Conservation (phyloP, 2,329 filamentous ascomycete species). For the Xylaria sp. region DNA sequence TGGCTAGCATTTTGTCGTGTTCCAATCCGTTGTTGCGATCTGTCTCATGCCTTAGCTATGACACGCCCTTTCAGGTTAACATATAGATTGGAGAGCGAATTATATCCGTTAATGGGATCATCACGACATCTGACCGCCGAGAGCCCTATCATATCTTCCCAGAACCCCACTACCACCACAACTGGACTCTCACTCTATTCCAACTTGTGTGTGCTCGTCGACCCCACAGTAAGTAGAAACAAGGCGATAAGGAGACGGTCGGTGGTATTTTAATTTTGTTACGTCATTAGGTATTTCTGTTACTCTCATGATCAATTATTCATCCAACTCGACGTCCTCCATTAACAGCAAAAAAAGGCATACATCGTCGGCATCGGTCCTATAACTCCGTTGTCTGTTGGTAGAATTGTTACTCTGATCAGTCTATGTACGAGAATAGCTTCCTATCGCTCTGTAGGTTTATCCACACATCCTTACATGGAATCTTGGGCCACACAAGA, state of each 20-base stretch:
- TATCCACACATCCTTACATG: no score
- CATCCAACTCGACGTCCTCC: background rate
- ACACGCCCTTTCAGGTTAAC: background rate
- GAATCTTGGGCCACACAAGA: background rate
- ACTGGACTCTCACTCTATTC: slow-evolving; percentile 6
- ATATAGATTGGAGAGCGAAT: background rate
- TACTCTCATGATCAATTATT: background rate
- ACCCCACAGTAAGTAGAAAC: slow-evolving; percentile 20
- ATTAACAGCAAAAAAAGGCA: background rate
- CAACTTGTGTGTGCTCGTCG: slow-evolving; percentile 13
- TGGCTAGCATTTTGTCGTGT: background rate
- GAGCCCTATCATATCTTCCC: background rate
- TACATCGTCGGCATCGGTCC: background rate
- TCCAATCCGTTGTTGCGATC: background rate
- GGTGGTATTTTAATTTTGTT: background rate
- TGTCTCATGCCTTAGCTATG: background rate
- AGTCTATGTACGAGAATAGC: background rate
- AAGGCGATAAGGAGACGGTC: background rate
- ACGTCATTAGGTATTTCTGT: slow-evolving; percentile 1
- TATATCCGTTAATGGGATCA: background rate
- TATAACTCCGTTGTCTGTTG: background rate
- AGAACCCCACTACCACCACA: slow-evolving; percentile 2
- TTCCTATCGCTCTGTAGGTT: no score
- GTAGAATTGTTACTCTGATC: background rate
- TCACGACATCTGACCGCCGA: background rate